Evolutionary conservation across 139 green algal species (phyloP), one percentile per base, ranked within the genome.

Genomic region (Spirogloea muscicola): DNA sequence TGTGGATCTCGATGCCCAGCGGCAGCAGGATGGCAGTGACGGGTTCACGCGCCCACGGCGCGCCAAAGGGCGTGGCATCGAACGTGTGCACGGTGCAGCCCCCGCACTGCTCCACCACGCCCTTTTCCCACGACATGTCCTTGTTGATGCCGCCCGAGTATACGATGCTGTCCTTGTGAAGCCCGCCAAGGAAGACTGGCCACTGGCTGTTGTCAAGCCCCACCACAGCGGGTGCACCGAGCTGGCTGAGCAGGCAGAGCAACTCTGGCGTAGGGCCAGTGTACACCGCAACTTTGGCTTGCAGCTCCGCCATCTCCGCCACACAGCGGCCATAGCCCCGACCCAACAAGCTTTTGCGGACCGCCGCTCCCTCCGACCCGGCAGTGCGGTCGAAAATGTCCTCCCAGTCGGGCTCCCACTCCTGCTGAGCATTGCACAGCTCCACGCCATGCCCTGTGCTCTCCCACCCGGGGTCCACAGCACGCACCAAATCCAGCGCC

Each of bases 371-470:
- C 3, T 69, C 49, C 29, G 55, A n/a, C 7, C 67, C 67, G 31
- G 67, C 67, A 16, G 44, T 43, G 4, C 9, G 10, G 31, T 80
- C 72, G 41, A 69, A 80, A 34, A 77, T 44, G 6, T 42, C 41
- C 0, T 77, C 7, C 72, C 72, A 80, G 64, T 73, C 63, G 27
- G n/a, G n/a, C 7, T 25, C 44, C 72, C 72, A 80, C 21, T 63
- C 46, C 34, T 29, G 39, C 27, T 65, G 36, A 16, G 46, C 48
- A 6, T 71, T 25, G 34, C 72, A 80, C 25, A 80, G 48, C 25
- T 80, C 72, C 21, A 77, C 68, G 31, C 49, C 72, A 42, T 65
- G 7, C 37, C 36, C 36, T 10, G 29, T 10, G 6, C 49, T 18
- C 38, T 49, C 67, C 2, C 65, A 76, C 21, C 29, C n/a, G 6